A percentile compares a stretch with the other conserved stretches of the same genome.
Conservation (phyloP, 2,329 filamentous ascomycete species). For the Pseudocercospora musae region DNA sequence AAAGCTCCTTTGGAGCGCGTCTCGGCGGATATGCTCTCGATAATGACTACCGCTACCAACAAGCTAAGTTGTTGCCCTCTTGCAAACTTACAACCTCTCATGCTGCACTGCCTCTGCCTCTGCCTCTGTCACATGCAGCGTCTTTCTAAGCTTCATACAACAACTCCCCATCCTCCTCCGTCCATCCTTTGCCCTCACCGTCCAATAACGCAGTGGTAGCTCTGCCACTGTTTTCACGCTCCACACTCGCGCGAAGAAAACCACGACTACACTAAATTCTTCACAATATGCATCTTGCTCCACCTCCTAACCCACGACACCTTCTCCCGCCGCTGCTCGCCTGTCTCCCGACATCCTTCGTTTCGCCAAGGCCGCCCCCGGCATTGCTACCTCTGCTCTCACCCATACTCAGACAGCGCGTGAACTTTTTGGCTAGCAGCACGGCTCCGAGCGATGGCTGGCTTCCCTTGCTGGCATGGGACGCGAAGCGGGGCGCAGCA, state of each 20-base stretch:
- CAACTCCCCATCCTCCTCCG: background rate
- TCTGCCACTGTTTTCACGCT: constrained; percentile 9
- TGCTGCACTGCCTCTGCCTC: background rate
- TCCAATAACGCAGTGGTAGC: background rate
- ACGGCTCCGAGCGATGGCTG: constrained; percentile 53
- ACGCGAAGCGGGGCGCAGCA: constrained; percentile 54
- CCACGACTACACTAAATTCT: background rate
- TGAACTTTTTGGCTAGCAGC: constrained; percentile 57
- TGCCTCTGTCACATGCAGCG: background rate
- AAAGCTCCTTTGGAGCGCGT: background rate
- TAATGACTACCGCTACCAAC: background rate
- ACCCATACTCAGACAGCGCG: constrained; percentile 60
- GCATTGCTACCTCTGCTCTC: constrained; percentile 60
- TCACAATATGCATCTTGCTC: constrained; percentile 48
- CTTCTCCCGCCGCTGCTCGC: constrained; percentile 62
- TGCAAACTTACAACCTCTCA: background rate
- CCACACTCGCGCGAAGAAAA: background rate
- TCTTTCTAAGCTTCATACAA: background rate
- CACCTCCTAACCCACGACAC: constrained; percentile 52
- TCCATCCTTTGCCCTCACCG: background rate
- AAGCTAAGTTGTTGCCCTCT: background rate
- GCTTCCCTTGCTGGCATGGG: constrained; percentile 71
- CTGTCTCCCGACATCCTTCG: constrained; percentile 60
- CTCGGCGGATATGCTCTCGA: background rate
- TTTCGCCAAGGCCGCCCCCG: constrained; percentile 58